Evolutionary conservation across 78 protist genomes (phyloP), one percentile per base, ranked within the genome.

Genomic region (Neovahlkampfia damariscottae): DNA sequence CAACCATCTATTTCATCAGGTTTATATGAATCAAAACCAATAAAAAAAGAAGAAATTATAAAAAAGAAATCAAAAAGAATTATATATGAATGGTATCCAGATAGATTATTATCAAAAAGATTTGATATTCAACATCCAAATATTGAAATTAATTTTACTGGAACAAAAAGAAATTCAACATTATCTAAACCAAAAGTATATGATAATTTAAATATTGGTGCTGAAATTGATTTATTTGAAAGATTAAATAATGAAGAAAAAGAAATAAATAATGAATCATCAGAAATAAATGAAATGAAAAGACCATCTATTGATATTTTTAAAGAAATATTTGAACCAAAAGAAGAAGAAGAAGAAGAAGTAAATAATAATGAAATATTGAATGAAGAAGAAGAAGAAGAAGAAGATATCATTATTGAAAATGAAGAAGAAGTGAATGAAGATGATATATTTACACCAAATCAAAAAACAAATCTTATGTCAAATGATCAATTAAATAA

Each of bases 351-450:
- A n/a, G 19, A 19, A n/a, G 62, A 50, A 50, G 34, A 50, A 19
- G 19, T 50, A n/a, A 19, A 50, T n/a, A 19, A 50, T 50, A 19
- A 50, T 50, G 62, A 50, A n/a, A 19, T 50, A 19, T n/a, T n/a
- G 62, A 50, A 50, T 50, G 62, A 50, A 50, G 62, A 50, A 50
- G 62, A 50, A 19, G 62, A 50, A 50, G 62, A 50, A n/a, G 62
- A 50, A n/a, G 62, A 50, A n/a, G n/a, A n/a, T n/a, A n/a, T n/a
- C n/a, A n/a, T n/a, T n/a, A n/a, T n/a, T n/a, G n/a, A n/a, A n/a
- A n/a, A n/a, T n/a, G n/a, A n/a, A n/a, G n/a, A n/a, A n/a, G n/a
- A n/a, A n/a, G n/a, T n/a, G n/a, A n/a, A n/a, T n/a, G n/a, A n/a
- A n/a, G n/a, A n/a, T n/a, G n/a, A n/a, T n/a, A n/a, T n/a, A n/a